Conservation (phyloP, 192 early-diverging fungal species). For the Mortierella claussenii region DNA sequence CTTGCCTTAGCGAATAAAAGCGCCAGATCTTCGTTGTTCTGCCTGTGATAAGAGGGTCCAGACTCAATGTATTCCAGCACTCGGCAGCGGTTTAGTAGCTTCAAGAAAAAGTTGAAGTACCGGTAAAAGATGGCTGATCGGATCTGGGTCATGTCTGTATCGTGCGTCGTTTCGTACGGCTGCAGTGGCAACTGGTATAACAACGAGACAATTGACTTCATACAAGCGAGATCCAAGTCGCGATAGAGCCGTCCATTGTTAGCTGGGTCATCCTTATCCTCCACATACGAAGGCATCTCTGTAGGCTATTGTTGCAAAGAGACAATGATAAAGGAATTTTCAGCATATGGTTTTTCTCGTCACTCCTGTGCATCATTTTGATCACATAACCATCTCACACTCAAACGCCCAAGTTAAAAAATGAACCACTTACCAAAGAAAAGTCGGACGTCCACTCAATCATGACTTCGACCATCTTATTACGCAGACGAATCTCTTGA, state of each 20-base stretch:
- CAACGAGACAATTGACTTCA: conserved; percentile 79
- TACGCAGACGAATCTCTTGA: conserved; percentile 79
- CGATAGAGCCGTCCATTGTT: conserved; percentile 72
- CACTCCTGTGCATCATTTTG: too few relatives aligned
- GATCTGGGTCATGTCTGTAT: conserved; percentile 66
- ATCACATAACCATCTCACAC: too few relatives aligned
- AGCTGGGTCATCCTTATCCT: conserved; percentile 46
- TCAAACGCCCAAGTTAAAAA: too few relatives aligned
- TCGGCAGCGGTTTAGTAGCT: conserved; percentile 73
- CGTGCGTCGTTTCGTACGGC: conserved; percentile 66
- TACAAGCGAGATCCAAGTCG: conserved; percentile 80
- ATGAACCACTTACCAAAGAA: conserved; percentile 63
- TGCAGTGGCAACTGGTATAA: conserved; percentile 80
- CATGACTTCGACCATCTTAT: conserved; percentile 76
- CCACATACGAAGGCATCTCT: conserved; percentile 44
- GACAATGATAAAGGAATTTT: neutral
- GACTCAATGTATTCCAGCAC: conserved; percentile 65
- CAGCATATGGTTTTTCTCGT: too few relatives aligned
- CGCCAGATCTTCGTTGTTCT: conserved; percentile 48
- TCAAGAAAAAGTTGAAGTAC: conserved; percentile 84
- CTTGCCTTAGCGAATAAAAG: conserved; percentile 52
- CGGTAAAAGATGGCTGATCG: conserved; percentile 75
- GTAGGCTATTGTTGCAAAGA: conserved; percentile 33
- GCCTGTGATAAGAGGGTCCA: conserved; percentile 40
- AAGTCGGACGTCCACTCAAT: conserved; percentile 85